Percentiles rank a stretch among this genome's conserved stretches.
Conservation (phyloP, 176 grass and related monocot genomes). For the Triticum dicoccoides region DNA sequence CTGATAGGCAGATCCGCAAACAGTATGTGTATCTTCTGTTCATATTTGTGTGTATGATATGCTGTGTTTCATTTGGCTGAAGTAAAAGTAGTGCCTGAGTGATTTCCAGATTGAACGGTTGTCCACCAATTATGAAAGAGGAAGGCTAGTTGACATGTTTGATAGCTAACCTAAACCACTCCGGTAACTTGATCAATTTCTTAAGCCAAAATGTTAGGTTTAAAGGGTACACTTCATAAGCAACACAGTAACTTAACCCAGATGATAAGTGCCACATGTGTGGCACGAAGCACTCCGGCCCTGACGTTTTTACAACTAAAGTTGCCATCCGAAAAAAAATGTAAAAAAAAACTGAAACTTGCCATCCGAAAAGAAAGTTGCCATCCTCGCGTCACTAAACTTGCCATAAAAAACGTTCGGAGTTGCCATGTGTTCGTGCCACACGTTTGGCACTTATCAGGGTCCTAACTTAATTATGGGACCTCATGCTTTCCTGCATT, state of each 20-base stretch:
- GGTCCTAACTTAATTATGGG: slow-evolving; percentile 8
- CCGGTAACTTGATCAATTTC: slow-evolving; percentile 7
- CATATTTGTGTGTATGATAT: slow-evolving; percentile 21
- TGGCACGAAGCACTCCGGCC: too few species aligned
- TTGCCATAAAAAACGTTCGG: too few species aligned
- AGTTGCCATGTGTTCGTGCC: too few species aligned
- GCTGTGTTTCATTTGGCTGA: slow-evolving; percentile 13
- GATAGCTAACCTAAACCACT: slow-evolving; percentile 17
- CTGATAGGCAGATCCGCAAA: slow-evolving; percentile 36
- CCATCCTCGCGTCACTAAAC: too few species aligned
- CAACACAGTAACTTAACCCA: slow-evolving; percentile 8
- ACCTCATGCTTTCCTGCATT: neutral
- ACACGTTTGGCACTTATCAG: too few species aligned
- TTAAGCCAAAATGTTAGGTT: neutral
- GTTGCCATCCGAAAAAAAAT: too few species aligned
- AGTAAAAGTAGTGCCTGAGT: neutral
- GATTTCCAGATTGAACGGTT: neutral
- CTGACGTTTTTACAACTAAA: too few species aligned
- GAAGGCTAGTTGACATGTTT: slow-evolving; percentile 18
- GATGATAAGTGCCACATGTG: too few species aligned
- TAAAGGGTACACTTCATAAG: neutral
- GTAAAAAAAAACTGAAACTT: too few species aligned
- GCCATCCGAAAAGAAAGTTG: too few species aligned
- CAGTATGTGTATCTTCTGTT: slow-evolving; percentile 45
- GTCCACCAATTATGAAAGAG: neutral